Evolutionary conservation across 345 rosid genomes (phyloP), one percentile per base, ranked within the genome.

Genomic region (Triadica sebifera): DNA sequence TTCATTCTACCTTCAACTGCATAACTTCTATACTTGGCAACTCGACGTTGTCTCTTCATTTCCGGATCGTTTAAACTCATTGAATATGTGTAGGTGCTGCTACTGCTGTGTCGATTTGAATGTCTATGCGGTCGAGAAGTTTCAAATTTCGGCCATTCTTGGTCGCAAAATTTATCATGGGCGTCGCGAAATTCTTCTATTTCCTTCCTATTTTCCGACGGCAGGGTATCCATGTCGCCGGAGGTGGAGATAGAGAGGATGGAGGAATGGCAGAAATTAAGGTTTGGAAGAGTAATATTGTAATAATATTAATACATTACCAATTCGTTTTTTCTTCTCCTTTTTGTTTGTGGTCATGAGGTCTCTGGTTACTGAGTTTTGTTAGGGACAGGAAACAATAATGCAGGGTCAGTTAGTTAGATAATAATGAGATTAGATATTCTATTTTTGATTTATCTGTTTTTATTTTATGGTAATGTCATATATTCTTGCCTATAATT

Each of bases 1-100:
- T 79, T 85, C 55, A 85, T 19, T 34, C 69, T 62, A 5, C 85
- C 78, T 74, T 83, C 88, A 0, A 77, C 77, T 0, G 80, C 80
- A 0, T 84, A 88, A 0, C 83, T 49, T 65, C 78, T 82, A 75
- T 88, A 86, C 77, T 67, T 83, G 0, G 74, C 78, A 24, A 88
- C 75, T 25, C 89, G 77, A 13, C 68, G 76, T 19, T 82, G 85
- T 37, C 88, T 81, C 82, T 83, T 86, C 47, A 75, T 10, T 50
- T 88, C 86, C 0, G 85, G 38, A 3, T 84, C 81, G 16, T 58
- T 53, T 6, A 29, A 41, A 51, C 71, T 78, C 53, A 70, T 38
- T 0, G 65, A 4, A 12, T 66, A 56, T 46, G 5, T 16, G 5
- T 63, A 52, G 0, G 39, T 20, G 25, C n/a, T 49, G 2, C 10